Evolutionary conservation across 768 basidiomycete genomes (phyloP), one percentile per base, ranked within the genome.

Genomic region (Strobilomyces confusus): DNA sequence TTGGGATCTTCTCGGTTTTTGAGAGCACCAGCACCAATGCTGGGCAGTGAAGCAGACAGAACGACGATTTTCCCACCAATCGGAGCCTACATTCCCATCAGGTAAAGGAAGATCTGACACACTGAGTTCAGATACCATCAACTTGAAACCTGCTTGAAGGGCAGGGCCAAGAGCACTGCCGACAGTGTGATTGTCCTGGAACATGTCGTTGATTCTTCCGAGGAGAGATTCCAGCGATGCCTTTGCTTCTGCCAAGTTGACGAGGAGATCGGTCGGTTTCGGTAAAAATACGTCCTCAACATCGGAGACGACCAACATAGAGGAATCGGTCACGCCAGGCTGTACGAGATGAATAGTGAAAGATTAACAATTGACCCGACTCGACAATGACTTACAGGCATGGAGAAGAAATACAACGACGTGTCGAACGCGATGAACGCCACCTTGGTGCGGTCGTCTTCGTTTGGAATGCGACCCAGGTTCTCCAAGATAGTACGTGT

Each of bases 1-100:
- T 98, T 99, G 44, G 92, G 88, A 70, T 99, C 97, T 63, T 99
- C 97, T 55, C 97, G 80, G 70, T 94, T 92, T 76, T 98, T 98
- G 54, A 99, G 79, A 12, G 92, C 81, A 45, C 97, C 97, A 23
- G 88, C 82, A 43, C 97, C 97, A 34, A 93, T 62, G 40, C 85
- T 92, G 8, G 97, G 97, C 41, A 99, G 70, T 29, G 86, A 86
- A 0, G 94, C 82, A 4, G 93, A 88, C 17, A 98, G 74, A 13
- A 88, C 89, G 9, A 95, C 74, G 52, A 99, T 89, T 73, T 98
- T 97, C 13, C 95, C 95, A 49, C 97, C 97, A 64, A 97, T 94
- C 29, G 89, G 84, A 19, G 89, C 80, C 91, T 95, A 63, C 19
- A 29, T 49, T 34, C 9, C 47, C 11, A 25, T 56, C 22, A 49